Evolutionary conservation across 2,329 filamentous ascomycete species (phyloP).

Genomic region (Zymoseptoria crescenta): DNA sequence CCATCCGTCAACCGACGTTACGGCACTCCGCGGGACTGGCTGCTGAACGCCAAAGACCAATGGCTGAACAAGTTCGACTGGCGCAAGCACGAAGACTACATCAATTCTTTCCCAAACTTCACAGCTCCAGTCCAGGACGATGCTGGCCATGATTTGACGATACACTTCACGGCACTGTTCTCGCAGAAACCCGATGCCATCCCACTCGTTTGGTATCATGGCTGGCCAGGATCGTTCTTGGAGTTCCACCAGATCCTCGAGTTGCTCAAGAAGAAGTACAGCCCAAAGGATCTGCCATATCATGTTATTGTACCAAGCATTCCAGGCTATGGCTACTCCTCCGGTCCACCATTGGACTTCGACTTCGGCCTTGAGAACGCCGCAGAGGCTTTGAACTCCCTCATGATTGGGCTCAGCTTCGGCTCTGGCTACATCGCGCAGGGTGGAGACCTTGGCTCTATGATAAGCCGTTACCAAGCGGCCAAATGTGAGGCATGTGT

Average conservation of each 20-base stretch:
- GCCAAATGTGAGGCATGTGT: slow-evolving; percentile 9
- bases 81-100: slow-evolving; percentile 34
- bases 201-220: slow-evolving; percentile 30
- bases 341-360: slow-evolving; percentile 34
- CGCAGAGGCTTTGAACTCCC: slow-evolving; percentile 39
- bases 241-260: slow-evolving; percentile 29
- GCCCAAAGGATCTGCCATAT: slow-evolving; percentile 44
- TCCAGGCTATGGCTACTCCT: slow-evolving; percentile 45
- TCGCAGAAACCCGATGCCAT: slow-evolving; percentile 38
- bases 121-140: slow-evolving; percentile 35
- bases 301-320: slow-evolving; percentile 49
- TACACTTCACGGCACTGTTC: slow-evolving; percentile 51
- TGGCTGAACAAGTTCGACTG: slow-evolving; percentile 32
- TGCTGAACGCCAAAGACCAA: slow-evolving; percentile 32
- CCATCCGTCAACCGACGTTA: slow-evolving; percentile 25
- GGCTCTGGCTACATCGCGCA: slow-evolving; percentile 47
- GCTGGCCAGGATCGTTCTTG: slow-evolving; percentile 33
- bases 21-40: slow-evolving; percentile 43
- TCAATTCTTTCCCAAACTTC: slow-evolving; percentile 48
- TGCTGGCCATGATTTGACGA: slow-evolving; percentile 30
- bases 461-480: slow-evolving; percentile 34
- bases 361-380: slow-evolving; percentile 36
- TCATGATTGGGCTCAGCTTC: slow-evolving; percentile 49
- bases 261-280: slow-evolving; percentile 37
- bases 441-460: slow-evolving; percentile 48